phyloP scores from a whole-genome alignment of 169 alveolate species.

The Toxoplasma gondii region DNA sequence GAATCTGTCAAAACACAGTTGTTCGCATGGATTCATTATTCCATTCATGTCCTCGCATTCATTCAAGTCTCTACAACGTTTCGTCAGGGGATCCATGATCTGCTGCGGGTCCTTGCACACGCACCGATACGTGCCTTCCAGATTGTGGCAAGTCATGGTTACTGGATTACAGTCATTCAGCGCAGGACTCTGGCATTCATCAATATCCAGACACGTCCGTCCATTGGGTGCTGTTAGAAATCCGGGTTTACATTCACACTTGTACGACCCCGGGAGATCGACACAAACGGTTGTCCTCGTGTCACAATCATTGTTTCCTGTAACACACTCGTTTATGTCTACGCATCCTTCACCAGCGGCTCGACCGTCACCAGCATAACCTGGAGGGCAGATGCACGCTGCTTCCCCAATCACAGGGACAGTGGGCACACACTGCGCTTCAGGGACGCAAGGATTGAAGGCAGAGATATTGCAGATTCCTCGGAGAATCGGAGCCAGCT shows the following conservation, averaged over 20 bases:
- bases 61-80: slow-evolving; percentile 71
- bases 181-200: slow-evolving; percentile 69
- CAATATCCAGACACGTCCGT: slow-evolving; percentile 71
- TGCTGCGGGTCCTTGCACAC: slow-evolving; percentile 71
- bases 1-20: slow-evolving; percentile 59
- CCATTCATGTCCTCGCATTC: slow-evolving; percentile 74
- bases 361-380: slow-evolving; percentile 73
- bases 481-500: slow-evolving; percentile 47
- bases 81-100: slow-evolving; percentile 64
- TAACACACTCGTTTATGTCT: slow-evolving; percentile 72
- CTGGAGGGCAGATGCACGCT: slow-evolving; percentile 71
- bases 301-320: slow-evolving; percentile 70
- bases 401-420: slow-evolving; percentile 73
- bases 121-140: slow-evolving; percentile 72
- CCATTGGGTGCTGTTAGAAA: slow-evolving; percentile 66
- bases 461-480: slow-evolving; percentile 54
- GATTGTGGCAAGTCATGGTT: slow-evolving; percentile 70
- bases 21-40: slow-evolving; percentile 73
- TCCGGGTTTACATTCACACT: slow-evolving; percentile 71
- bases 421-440: slow-evolving; percentile 51
- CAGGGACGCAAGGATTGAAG: slow-evolving; percentile 49
- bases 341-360: slow-evolving; percentile 71
- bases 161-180: slow-evolving; percentile 70
- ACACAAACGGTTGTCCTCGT: slow-evolving; percentile 67
- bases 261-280: slow-evolving; percentile 71